Evolutionary conservation across 2,329 filamentous ascomycete species (phyloP), one percentile per base, ranked within the genome.

Genomic region (Taxawa tesnikishii): DNA sequence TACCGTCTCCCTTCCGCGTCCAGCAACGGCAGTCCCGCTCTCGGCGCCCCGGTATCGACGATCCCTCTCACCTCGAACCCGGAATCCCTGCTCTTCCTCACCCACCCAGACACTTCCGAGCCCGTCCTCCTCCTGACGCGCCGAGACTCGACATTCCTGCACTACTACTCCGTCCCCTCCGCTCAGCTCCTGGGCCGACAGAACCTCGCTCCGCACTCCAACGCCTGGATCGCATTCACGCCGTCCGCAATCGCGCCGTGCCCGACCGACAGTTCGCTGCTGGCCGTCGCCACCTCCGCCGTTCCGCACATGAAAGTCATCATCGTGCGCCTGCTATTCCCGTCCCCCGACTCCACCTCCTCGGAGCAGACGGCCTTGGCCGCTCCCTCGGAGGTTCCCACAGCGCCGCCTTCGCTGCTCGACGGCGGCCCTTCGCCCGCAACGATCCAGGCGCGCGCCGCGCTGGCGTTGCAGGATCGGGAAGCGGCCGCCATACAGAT

Each of bases 151-250:
- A 73, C 67, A 3, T 65, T 65, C 43, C 53, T 77, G 14, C 65
- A 70, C 42, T 77, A 69, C 50, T 74, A 75, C 44, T 46, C 50
- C 3, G 37, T 62, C 3, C 39, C 37, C 33, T 43, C 54, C 32
- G 53, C 62, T 30, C 43, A 46, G 15, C 53, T 69, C 6, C 52
- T 72, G 3, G 71, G 70, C 15, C 62, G 59, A 36, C 73, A 77
- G 42, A 75, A 75, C 40, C 59, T 77, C 3, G 70, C 73, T 6
- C 73, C 73, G 2, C 31, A 73, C 43, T 73, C 70, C 3, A 75
- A 70, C 44, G 63, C 72, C n/a, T 78, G 74, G 74, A 54, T 74
- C 10, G 62, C 70, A 2, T 78, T 77, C 46, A 73, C 71, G 0
- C 73, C 73, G 0, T 67, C 69, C 5, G 65, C 65, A 27, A 55